phyloP scores from a whole-genome alignment of 1,139 yeast species.

The Candida smagusa region DNA sequence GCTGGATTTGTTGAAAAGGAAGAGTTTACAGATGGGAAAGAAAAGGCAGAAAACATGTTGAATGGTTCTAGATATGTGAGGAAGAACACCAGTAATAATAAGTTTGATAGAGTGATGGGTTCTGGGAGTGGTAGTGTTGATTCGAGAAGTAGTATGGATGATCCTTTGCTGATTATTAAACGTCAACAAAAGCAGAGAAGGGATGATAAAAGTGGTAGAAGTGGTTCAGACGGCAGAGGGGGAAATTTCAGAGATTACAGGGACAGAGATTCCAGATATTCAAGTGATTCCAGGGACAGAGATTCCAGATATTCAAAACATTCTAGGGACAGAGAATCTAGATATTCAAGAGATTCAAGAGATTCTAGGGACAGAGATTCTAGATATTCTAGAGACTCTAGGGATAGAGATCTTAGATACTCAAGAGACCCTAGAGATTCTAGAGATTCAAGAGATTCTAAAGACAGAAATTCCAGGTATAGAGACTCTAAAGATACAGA shows the following conservation, averaged over 20 bases:
- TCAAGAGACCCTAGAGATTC: too few relatives aligned
- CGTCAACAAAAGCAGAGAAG: constrained; percentile 30
- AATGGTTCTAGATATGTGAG: constrained; percentile 15
- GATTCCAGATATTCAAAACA: too few relatives aligned
- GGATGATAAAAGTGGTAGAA: constrained; percentile 13
- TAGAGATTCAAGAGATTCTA: too few relatives aligned
- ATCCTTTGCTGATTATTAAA: constrained; percentile 53
- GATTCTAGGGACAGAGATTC: too few relatives aligned
- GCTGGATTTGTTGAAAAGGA: constrained; percentile 33
- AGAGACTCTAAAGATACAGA: background rate
- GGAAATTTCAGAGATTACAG: background rate
- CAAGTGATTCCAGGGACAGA: too few relatives aligned
- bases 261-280: too few relatives aligned
- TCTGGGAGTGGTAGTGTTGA: constrained; percentile 14
- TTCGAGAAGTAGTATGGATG: constrained; percentile 36
- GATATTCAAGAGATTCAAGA: too few relatives aligned
- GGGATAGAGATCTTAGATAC: background rate
- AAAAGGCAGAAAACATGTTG: constrained; percentile 32
- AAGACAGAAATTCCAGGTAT: too few relatives aligned
- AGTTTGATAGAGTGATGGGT: constrained; percentile 16
- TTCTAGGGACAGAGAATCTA: too few relatives aligned
- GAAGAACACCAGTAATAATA: constrained; percentile 10
- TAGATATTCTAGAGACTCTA: background rate
- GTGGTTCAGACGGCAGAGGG: constrained; percentile 2
- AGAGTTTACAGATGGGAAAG: constrained; percentile 35